phyloP scores from a whole-genome alignment of 768 basidiomycete genomes.

The Pulveroboletus ravenelii region DNA sequence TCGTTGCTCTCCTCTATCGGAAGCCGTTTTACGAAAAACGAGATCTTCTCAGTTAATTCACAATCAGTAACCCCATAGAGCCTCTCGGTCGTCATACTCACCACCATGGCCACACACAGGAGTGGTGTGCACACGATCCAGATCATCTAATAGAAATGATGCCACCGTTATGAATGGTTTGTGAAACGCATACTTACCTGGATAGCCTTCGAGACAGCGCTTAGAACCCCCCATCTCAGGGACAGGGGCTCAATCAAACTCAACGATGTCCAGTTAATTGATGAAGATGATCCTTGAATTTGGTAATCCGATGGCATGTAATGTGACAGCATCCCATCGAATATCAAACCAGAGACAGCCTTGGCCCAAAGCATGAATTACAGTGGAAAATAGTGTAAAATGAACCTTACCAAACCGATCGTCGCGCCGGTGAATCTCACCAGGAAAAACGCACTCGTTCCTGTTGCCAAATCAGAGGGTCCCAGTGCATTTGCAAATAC shows the following conservation, averaged over 20 bases:
- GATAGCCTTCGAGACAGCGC: constrained; percentile 56
- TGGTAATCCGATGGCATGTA: constrained; percentile 47
- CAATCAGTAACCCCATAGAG: constrained; percentile 6
- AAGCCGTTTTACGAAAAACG: constrained; percentile 26
- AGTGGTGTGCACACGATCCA: constrained; percentile 74
- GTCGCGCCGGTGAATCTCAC: constrained; percentile 86
- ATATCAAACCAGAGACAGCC: constrained; percentile 75
- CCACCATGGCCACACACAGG: constrained; percentile 60
- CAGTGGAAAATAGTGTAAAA: neutral
- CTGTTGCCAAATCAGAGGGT: constrained; percentile 64
- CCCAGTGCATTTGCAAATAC: constrained; percentile 65
- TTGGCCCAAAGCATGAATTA: constrained; percentile 30
- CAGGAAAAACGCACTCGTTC: constrained; percentile 84
- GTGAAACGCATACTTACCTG: constrained; percentile 39
- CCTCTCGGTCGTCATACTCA: constrained; percentile 28
- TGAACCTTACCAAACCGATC: constrained; percentile 60
- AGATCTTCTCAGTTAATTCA: constrained; percentile 18
- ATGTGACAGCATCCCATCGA: constrained; percentile 48
- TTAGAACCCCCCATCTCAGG: constrained; percentile 44
- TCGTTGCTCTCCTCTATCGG: constrained; percentile 19
- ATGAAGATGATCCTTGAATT: constrained; percentile 38
- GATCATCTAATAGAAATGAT: constrained; percentile 45
- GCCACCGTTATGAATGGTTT: constrained; percentile 2
- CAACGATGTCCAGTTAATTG: constrained; percentile 52
- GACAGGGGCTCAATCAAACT: constrained; percentile 42